Percentiles rank a stretch among this genome's conserved stretches.
These are phyloP conservation scores for Tricholoma sp. DNA, from an alignment of 768 basidiomycete genomes.

Conservation along the genomic window DNA sequence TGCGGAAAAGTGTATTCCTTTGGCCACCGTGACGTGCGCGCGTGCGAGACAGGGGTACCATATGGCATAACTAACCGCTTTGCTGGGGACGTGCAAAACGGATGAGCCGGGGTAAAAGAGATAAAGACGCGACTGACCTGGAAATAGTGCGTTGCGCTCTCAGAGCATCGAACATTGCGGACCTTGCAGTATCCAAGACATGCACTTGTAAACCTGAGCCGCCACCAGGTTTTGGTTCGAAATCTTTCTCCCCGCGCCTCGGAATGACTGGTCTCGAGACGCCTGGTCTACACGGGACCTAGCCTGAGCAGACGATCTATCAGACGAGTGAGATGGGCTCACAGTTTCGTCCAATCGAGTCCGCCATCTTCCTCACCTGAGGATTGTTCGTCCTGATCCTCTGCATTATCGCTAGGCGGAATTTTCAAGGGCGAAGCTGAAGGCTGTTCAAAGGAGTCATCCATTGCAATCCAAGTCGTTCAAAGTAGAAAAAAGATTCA, in stretches of 20 bases:
- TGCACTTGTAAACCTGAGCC: constrained; percentile 78
- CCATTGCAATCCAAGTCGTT: constrained; percentile 6
- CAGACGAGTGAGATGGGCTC: constrained; percentile 31
- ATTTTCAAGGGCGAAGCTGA: constrained; percentile 13
- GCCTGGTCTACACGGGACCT: constrained; percentile 25
- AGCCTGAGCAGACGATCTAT: constrained; percentile 7
- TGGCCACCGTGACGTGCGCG: constrained; percentile 63
- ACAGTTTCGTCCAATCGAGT: constrained; percentile 79
- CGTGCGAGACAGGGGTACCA: constrained; percentile 69
- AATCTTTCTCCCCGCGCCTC: constrained; percentile 96
- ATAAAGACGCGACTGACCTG: constrained; percentile 45
- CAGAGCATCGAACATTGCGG: constrained; percentile 86
- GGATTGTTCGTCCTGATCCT: constrained; percentile 40
- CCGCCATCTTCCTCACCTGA: constrained; percentile 72
- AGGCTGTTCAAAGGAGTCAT: constrained; percentile 21
- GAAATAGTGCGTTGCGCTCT: constrained; percentile 68
- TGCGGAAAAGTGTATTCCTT: constrained; percentile 77
- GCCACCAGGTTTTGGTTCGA: constrained; percentile 68
- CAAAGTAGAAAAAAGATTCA: too few relatives aligned
- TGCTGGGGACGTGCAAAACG: constrained; percentile 37
- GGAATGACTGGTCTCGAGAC: constrained; percentile 72
- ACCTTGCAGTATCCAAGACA: constrained; percentile 71
- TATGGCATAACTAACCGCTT: constrained; percentile 72
- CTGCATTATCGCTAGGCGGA: constrained; percentile 14
- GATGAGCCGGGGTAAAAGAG: constrained; percentile 2